Evolutionary conservation across 2,329 filamentous ascomycete species (phyloP), one percentile per base, ranked within the genome.

Genomic region (Ilyonectria mors-panacis): DNA sequence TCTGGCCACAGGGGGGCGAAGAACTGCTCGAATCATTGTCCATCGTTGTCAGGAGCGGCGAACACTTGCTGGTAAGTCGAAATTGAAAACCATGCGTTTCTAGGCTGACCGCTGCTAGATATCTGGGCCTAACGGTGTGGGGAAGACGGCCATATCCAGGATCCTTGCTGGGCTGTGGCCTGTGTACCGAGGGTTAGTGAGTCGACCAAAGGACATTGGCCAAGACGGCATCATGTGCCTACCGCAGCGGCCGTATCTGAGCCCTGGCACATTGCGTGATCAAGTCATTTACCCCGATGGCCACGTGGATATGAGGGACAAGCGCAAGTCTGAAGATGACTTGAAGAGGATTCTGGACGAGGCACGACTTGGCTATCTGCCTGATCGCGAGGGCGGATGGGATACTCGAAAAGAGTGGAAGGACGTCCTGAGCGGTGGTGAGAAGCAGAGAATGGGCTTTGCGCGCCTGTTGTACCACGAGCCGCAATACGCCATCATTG

Each of bases 381-480:
- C 94, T 1, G 91, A 95, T 55, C 91, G 96, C 17, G 96, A 99
- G 84, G 96, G 96, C 44, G 96, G 96, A 15, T 98, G 94, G 94
- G 94, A 99, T 78, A 96, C 94, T 5, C 89, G 94, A 63, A 98
- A 99, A 81, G 95, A 97, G 78, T 99, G 96, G 96, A 98, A 98
- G 82, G 95, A 98, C 74, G 94, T 99, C 5, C 86, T 99, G n/a
- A 95, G 92, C 71, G 96, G 96, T 44, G 96, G 96, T 13, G 96
- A 99, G 86, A 99, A 99, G 84, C 96, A 99, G 83, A 87, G 96
- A 23, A 94, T 99, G 88, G 94, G 90, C 0, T 94, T 99, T 75
- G 95, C 97, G 4, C 86, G 96, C 50, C 80, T 99, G 56, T 84
- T 98, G 45, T 99, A 99, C 77, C 96, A 99, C 77, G 95, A 98